phyloP scores from a whole-genome alignment of 306 rosid genomes.

The Canavalia gladiata region DNA sequence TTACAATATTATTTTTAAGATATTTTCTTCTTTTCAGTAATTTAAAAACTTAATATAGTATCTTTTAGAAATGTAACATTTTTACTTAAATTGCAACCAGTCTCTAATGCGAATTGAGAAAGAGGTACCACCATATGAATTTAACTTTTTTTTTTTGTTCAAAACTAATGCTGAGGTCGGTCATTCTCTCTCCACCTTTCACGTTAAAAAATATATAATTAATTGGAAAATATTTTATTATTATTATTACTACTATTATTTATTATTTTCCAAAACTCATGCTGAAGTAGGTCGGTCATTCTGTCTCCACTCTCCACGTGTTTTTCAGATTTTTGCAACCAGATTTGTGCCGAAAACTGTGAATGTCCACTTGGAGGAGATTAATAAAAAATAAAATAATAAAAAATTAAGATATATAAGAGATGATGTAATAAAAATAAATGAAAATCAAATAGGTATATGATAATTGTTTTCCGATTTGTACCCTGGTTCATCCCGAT shows the following conservation, averaged over 20 bases:
- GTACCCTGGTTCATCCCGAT: too few species aligned
- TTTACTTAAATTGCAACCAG: background rate
- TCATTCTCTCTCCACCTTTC: conserved; percentile 28
- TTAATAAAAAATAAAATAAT: too few species aligned
- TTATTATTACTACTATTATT: too few species aligned
- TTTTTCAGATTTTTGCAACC: background rate
- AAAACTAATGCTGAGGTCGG: conserved; percentile 27
- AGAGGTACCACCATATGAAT: background rate
- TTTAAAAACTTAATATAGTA: background rate
- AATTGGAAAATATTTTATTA: too few species aligned
- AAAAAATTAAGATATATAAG: too few species aligned
- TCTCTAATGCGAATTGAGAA: background rate
- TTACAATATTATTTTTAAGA: too few species aligned
- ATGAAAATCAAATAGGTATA: too few species aligned
- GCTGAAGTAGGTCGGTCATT: conserved; percentile 35
- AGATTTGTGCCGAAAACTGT: background rate
- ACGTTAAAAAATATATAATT: background rate
- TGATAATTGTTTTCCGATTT: too few species aligned
- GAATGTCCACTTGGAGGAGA: too few species aligned
- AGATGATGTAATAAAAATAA: too few species aligned
- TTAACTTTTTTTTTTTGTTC: background rate
- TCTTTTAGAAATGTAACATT: background rate
- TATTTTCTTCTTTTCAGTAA: background rate
- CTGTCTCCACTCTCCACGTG: conserved; percentile 14
- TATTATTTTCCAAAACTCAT: background rate